phyloP scores from a whole-genome alignment of 176 grass and related monocot genomes.

The Oryza glaberrima region DNA sequence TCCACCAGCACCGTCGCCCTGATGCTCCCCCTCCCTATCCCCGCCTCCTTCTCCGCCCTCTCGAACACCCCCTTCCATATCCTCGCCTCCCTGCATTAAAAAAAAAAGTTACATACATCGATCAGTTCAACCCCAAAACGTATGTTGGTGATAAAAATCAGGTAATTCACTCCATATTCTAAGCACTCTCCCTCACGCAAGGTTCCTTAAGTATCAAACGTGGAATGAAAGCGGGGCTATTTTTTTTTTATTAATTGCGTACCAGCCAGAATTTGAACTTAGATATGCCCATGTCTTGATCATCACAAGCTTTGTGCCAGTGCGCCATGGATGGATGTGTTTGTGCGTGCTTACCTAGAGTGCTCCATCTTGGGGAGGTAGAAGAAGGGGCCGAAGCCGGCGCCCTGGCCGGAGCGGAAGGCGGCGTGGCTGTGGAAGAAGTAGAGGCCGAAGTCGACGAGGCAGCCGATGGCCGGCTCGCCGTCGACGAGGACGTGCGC shows the following conservation, averaged over 20 bases:
- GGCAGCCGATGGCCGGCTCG: slow-evolving; percentile 74
- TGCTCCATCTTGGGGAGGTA: slow-evolving; percentile 99
- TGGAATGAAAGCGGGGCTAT: too few species aligned
- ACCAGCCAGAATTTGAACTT: too few species aligned
- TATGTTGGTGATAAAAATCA: too few species aligned
- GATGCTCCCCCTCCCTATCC: slow-evolving; percentile 67
- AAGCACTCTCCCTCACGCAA: too few species aligned
- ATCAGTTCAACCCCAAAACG: too few species aligned
- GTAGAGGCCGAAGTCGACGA: slow-evolving; percentile 94
- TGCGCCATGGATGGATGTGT: background rate
- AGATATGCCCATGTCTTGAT: too few species aligned
- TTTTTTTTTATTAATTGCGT: too few species aligned
- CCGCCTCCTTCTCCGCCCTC: slow-evolving; percentile 58
- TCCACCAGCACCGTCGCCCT: slow-evolving; percentile 91
- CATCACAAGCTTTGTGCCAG: background rate
- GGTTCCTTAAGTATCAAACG: too few species aligned
- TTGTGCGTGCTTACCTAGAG: slow-evolving; percentile 49
- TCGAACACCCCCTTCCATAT: slow-evolving; percentile 91
- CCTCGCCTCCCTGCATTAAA: slow-evolving; percentile 67
- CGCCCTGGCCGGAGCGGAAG: slow-evolving; percentile 69
- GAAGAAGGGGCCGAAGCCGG: slow-evolving; percentile 82
- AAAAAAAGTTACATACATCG: too few species aligned
- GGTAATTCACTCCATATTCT: too few species aligned
- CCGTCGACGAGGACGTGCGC: slow-evolving; percentile 85
- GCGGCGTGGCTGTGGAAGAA: slow-evolving; percentile 90